Conservation (phyloP, 345 rosid species). For the Murraya koenigii region DNA sequence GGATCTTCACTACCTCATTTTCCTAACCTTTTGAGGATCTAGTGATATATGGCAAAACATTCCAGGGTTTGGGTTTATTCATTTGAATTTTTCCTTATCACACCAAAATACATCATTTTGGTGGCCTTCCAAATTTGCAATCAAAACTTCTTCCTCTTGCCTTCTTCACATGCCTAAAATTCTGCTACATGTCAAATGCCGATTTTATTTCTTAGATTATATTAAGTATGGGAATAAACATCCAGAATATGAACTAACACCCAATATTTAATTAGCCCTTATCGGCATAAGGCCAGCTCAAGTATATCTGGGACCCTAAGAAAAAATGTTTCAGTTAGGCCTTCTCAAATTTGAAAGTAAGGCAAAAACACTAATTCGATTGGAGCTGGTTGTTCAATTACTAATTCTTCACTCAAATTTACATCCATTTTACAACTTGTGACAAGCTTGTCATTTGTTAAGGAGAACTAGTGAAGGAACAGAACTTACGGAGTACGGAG, state of each 20-base stretch:
- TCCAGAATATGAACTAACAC: neutral
- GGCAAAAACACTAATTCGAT: neutral
- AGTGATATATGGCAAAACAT: neutral
- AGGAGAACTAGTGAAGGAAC: neutral
- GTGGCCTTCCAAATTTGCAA: neutral
- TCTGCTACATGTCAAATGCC: neutral
- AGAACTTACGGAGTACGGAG: constrained; percentile 83
- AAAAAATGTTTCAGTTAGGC: neutral
- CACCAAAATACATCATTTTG: too few species aligned
- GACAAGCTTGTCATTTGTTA: neutral
- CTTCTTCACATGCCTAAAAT: neutral
- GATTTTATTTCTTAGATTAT: neutral
- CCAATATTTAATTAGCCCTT: neutral
- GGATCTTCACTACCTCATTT: neutral
- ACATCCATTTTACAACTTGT: too few species aligned
- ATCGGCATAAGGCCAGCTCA: neutral
- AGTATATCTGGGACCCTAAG: neutral
- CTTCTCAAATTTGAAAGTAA: neutral
- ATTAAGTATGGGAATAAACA: neutral
- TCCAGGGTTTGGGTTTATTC: neutral
- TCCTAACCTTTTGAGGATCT: neutral
- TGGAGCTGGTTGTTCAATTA: neutral
- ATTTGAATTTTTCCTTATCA: neutral
- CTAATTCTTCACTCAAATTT: neutral
- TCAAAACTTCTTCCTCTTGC: neutral